phyloP scores from a whole-genome alignment of 306 rosid species.

The Cucurbita maxima region DNA sequence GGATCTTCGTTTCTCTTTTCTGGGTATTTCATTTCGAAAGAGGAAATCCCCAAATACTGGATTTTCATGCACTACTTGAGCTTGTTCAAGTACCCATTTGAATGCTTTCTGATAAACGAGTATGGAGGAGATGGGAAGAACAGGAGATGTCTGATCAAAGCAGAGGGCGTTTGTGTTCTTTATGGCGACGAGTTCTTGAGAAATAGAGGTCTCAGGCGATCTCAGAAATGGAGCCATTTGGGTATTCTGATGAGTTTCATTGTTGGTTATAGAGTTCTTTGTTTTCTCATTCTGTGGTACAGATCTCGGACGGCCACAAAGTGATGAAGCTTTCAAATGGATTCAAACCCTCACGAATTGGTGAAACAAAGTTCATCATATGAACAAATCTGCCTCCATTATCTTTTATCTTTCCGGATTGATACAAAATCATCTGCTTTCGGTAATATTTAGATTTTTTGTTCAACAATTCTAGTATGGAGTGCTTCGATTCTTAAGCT shows the following conservation, averaged over 20 bases:
- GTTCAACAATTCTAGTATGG: no score
- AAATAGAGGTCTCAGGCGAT: conserved; percentile 14
- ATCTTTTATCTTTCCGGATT: no score
- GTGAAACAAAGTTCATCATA: neutral
- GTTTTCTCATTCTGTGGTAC: conserved; percentile 22
- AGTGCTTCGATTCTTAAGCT: no score
- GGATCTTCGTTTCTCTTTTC: conserved; percentile 31
- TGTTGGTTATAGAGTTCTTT: conserved; percentile 20
- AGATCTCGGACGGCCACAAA: conserved; percentile 15
- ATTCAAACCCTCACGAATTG: neutral
- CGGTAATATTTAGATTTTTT: no score
- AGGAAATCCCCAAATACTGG: conserved; percentile 28
- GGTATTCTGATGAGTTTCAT: conserved; percentile 24
- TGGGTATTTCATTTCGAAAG: conserved; percentile 30
- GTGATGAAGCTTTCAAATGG: neutral
- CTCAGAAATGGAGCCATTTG: conserved; percentile 26
- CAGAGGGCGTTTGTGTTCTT: conserved; percentile 12
- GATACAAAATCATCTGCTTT: no score
- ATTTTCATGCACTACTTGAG: conserved; percentile 35
- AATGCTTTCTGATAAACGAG: conserved; percentile 33
- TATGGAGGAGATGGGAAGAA: conserved; percentile 16
- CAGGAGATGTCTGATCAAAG: conserved; percentile 15
- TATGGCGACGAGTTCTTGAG: conserved; percentile 16
- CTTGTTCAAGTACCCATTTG: conserved; percentile 31
- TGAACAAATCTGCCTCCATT: no score